Conservation (phyloP, 768 basidiomycete genomes). For the Lentinula detonsa region DNA sequence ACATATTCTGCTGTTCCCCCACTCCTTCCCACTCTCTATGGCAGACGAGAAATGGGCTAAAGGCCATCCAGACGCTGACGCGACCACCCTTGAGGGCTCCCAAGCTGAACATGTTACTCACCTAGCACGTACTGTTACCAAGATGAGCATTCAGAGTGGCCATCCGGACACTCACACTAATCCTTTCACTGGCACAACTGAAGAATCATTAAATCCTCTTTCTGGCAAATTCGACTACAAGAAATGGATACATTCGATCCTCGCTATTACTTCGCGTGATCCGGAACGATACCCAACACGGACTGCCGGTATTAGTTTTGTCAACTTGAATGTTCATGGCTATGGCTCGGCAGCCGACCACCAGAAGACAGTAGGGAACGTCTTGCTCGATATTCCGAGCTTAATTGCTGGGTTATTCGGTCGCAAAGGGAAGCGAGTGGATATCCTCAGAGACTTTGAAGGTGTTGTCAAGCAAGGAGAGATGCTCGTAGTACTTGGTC, state of each 20-base stretch:
- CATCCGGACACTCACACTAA: not conserved
- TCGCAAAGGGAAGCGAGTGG: constrained; percentile 13
- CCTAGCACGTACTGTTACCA: constrained; percentile 1
- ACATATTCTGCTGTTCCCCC: not conserved
- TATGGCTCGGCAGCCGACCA: constrained; percentile 27
- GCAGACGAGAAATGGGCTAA: not conserved
- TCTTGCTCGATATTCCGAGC: constrained; percentile 16
- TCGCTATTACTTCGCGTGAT: constrained; percentile 18
- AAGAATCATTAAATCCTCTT: constrained; percentile 23
- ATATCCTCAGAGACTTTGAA: constrained; percentile 41
- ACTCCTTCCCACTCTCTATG: not conserved
- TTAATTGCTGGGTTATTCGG: constrained; percentile 13
- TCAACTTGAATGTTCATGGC: constrained; percentile 26
- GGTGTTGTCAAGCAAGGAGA: constrained; percentile 43
- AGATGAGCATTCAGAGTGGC: not conserved
- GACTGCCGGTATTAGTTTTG: constrained; percentile 30
- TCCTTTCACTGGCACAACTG: not conserved
- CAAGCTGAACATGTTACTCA: constrained; percentile 2
- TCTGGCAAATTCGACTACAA: constrained; percentile 26
- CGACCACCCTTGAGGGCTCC: not conserved
- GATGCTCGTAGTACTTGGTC: constrained; percentile 42
- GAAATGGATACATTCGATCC: constrained; percentile 24
- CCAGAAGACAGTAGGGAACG: constrained; percentile 35
- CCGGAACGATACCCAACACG: constrained; percentile 18
- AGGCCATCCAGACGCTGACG: not conserved